A percentile compares a stretch with the other conserved stretches of the same genome.
phyloP scores from a whole-genome alignment of 1,139 yeast species.

The Yamadazyma kanchanaburiensis region DNA sequence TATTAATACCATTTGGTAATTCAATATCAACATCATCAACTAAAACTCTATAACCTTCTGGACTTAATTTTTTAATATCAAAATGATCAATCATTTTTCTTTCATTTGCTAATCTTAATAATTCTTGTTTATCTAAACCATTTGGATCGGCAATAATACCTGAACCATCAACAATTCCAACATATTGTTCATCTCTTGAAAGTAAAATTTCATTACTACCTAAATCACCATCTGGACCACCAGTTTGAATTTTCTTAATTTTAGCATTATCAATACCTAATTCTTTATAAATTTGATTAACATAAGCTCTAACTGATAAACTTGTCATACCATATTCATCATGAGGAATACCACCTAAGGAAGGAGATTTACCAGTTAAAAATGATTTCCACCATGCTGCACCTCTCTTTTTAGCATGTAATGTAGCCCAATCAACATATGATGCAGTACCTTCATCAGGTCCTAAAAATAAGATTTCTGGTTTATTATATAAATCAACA shows the following conservation, averaged over 20 bases:
- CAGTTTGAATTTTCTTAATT: slow-evolving; percentile 86
- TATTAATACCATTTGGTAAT: slow-evolving; percentile 72
- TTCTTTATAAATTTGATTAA: slow-evolving; percentile 83
- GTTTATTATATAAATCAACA: slow-evolving; percentile 79
- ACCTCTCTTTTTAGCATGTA: slow-evolving; percentile 88
- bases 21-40: slow-evolving; percentile 81
- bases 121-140: slow-evolving; percentile 80
- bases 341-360: slow-evolving; percentile 96
- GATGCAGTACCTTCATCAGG: slow-evolving; percentile 99
- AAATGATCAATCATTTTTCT: slow-evolving; percentile 75
- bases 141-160: slow-evolving; percentile 92
- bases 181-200: slow-evolving; percentile 77
- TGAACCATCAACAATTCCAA: slow-evolving; percentile 91
- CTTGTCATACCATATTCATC: slow-evolving; percentile 99
- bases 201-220: slow-evolving; percentile 93
- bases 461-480: slow-evolving; percentile 92
- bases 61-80: slow-evolving; percentile 63
- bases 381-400: slow-evolving; percentile 99
- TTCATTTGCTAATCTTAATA: slow-evolving; percentile 70
- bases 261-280: slow-evolving; percentile 53
- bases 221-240: slow-evolving; percentile 98
- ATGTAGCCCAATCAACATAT: slow-evolving; percentile 97
- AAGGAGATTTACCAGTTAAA: slow-evolving; percentile 92
- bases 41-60: slow-evolving; percentile 75
- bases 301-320: slow-evolving; percentile 88